Percentiles rank a stretch among this genome's conserved stretches.
phyloP scores from a whole-genome alignment of 2,329 filamentous ascomycete genomes.

The Cryphonectria carpinicola region DNA sequence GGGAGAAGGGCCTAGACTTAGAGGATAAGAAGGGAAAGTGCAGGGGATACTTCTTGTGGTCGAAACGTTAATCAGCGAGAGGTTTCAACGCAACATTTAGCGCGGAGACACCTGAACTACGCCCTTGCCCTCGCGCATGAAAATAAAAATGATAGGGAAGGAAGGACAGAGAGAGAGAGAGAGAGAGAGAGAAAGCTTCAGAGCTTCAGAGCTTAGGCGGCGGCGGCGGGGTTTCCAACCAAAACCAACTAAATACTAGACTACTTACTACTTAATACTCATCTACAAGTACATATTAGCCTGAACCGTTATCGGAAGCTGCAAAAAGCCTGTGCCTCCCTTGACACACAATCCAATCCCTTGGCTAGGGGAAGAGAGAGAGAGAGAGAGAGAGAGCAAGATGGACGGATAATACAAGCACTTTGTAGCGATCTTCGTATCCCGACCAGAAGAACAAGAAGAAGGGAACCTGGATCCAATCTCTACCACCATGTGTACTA shows the following conservation, averaged over 20 bases:
- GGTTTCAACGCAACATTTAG: conserved; percentile 14
- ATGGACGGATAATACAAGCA: neutral
- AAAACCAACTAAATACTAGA: neutral
- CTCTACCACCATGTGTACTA: neutral
- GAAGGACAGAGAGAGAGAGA: neutral
- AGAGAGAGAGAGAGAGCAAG: neutral
- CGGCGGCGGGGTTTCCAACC: neutral
- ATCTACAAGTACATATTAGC: neutral
- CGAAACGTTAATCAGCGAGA: conserved; percentile 15
- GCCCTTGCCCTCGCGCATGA: conserved; percentile 5
- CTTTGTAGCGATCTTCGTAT: neutral
- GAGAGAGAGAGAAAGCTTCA: neutral
- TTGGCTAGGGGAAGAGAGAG: no score
- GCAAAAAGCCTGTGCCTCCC: neutral
- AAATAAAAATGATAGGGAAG: neutral
- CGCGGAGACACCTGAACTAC: conserved; percentile 9
- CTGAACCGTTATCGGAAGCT: conserved; percentile 10
- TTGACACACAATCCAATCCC: neutral
- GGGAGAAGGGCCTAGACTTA: neutral
- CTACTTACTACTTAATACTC: neutral
- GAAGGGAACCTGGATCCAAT: neutral
- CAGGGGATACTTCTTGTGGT: conserved; percentile 8
- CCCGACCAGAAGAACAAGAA: neutral
- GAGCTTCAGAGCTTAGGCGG: neutral
- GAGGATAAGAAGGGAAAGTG: conserved; percentile 8